Evolutionary conservation across 805 yeast genomes (phyloP).

Genomic region (Zygotorulaspora chibaensis): DNA sequence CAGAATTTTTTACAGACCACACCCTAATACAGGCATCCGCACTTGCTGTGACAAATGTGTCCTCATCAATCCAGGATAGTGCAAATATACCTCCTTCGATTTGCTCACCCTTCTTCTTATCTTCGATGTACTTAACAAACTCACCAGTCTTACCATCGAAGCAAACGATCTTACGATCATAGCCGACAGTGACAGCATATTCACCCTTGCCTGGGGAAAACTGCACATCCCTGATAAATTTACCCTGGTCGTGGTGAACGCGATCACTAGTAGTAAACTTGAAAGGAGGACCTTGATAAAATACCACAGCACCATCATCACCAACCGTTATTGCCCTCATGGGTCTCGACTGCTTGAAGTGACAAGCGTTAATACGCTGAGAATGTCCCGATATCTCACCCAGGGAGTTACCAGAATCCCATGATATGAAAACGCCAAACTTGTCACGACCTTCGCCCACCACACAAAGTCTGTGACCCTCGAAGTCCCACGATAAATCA

Average conservation of each 20-base stretch:
- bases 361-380: conserved; percentile 75
- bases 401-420: conserved; percentile 94
- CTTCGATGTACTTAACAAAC: conserved; percentile 46
- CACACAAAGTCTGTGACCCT: conserved; percentile 77
- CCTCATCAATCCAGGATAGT: conserved; percentile 58
- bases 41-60: conserved; percentile 68
- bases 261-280: conserved; percentile 71
- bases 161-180: conserved; percentile 70
- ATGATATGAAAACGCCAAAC: conserved; percentile 87
- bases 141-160: conserved; percentile 91
- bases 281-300: conserved; percentile 90
- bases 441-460: conserved; percentile 93
- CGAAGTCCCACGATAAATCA: conserved; percentile 90
- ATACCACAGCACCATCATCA: conserved; percentile 82
- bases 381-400: conserved; percentile 96
- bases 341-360: conserved; percentile 82
- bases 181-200: conserved; percentile 69
- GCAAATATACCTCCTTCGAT: conserved; percentile 83
- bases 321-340: conserved; percentile 90
- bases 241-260: conserved; percentile 58
- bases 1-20: conserved; percentile 50
- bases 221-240: conserved; percentile 73
- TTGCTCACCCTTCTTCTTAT: conserved; percentile 30
- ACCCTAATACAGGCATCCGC: conserved; percentile 74
- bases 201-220: conserved; percentile 75